A percentile compares a stretch with the other conserved stretches of the same genome.
Conservation (phyloP, 345 rosid species). For the Noccaea caerulescens region DNA sequence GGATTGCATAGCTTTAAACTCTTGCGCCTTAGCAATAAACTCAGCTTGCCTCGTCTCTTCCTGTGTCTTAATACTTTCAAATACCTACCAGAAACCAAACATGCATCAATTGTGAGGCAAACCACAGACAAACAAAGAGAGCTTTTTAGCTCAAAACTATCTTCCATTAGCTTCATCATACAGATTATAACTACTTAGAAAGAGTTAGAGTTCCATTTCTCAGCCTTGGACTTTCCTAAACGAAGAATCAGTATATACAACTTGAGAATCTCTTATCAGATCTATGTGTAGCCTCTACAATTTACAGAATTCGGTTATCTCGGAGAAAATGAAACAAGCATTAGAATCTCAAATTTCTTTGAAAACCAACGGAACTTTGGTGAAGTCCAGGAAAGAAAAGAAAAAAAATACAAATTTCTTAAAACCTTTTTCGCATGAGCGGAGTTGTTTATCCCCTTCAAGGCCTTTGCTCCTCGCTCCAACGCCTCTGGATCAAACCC, state of each 20-base stretch:
- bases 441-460: constrained; percentile 67
- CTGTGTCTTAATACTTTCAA: constrained; percentile 73
- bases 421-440: constrained; percentile 78
- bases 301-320: neutral
- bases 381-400: neutral
- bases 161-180: constrained; percentile 13
- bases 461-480: constrained; percentile 80
- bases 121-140: neutral
- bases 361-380: neutral
- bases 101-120: constrained; percentile 23
- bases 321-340: neutral
- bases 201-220: neutral
- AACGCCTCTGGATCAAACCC: constrained; percentile 95
- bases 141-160: neutral
- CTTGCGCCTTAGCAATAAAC: constrained; percentile 64
- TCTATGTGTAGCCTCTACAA: neutral
- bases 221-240: neutral
- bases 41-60: constrained; percentile 86
- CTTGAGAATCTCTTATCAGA: neutral
- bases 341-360: neutral
- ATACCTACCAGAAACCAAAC: constrained; percentile 53
- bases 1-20: constrained; percentile 83
- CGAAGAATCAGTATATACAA: neutral
- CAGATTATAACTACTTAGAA: neutral
- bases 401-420: neutral